Conservation (phyloP, 257 asterid genomes). For the Thymus mandschuricus region DNA sequence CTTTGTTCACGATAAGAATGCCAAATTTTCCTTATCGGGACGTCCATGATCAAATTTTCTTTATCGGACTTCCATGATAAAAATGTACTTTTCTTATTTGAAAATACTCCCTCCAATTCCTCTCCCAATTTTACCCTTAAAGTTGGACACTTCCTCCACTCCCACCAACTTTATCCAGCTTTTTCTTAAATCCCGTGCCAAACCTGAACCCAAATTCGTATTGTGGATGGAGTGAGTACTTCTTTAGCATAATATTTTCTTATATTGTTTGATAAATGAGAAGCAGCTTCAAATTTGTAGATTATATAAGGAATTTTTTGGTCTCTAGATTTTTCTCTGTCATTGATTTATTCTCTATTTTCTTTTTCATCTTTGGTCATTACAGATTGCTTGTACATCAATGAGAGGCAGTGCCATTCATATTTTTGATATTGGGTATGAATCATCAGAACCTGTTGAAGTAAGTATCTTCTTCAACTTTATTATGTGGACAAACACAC, state of each 20-base stretch:
- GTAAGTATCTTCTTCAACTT: constrained; percentile 50
- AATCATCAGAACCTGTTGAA: constrained; percentile 76
- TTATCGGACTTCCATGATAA: no score
- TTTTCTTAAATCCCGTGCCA: no score
- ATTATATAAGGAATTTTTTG: constrained; percentile 1
- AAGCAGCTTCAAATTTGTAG: constrained; percentile 14
- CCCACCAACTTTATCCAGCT: no score
- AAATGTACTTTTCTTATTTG: no score
- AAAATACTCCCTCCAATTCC: no score
- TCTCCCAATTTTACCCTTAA: no score
- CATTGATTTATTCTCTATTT: constrained; percentile 21
- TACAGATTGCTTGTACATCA: constrained; percentile 85
- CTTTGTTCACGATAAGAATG: background rate
- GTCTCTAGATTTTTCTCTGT: background rate
- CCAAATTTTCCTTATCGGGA: no score
- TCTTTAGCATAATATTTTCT: no score
- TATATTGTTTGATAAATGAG: background rate
- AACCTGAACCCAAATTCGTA: no score
- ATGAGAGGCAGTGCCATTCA: constrained; percentile 62
- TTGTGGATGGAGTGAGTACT: no score
- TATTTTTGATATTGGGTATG: constrained; percentile 79
- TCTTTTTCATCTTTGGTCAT: constrained; percentile 19
- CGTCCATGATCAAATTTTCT: no score
- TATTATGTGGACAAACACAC: constrained; percentile 20
- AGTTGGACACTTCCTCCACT: no score